Percentiles rank a stretch among this genome's conserved stretches.
These are phyloP conservation scores for Adansonia rubrostipa DNA, from an alignment of 441 rosid genomes.

Conservation along the genomic window DNA sequence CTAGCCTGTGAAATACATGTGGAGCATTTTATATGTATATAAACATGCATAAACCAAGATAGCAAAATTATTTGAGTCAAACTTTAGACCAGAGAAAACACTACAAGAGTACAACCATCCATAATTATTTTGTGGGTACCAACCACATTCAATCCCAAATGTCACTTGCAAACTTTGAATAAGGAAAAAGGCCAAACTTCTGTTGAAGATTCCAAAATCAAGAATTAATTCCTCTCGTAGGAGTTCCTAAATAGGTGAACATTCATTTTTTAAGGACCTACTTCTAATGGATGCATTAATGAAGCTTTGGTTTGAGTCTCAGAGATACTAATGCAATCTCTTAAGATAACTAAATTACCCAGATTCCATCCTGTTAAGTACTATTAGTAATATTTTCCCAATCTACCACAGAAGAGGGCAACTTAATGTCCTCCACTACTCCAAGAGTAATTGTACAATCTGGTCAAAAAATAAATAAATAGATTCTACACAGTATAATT, in stretches of 20 bases:
- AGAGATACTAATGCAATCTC: too few relatives aligned
- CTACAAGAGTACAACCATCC: background rate
- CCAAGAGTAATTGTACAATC: background rate
- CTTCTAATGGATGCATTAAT: background rate
- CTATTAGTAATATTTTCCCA: background rate
- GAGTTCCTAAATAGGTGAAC: background rate
- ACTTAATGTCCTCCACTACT: background rate
- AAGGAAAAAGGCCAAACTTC: background rate
- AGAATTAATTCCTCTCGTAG: background rate
- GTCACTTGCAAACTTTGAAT: background rate
- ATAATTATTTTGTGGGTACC: background rate
- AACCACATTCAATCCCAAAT: background rate
- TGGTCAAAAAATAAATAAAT: background rate
- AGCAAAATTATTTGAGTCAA: conserved; percentile 3
- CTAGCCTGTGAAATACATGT: background rate
- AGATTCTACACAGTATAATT: background rate
- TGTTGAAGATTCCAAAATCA: conserved; percentile 11
- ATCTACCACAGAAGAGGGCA: background rate
- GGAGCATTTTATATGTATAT: background rate
- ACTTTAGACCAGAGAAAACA: background rate
- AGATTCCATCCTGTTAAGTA: background rate
- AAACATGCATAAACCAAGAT: background rate
- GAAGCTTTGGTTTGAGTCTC: too few relatives aligned
- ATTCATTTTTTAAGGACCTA: background rate
- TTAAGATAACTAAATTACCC: background rate